phyloP scores from a whole-genome alignment of 768 basidiomycete genomes.

The Suillus americanus region DNA sequence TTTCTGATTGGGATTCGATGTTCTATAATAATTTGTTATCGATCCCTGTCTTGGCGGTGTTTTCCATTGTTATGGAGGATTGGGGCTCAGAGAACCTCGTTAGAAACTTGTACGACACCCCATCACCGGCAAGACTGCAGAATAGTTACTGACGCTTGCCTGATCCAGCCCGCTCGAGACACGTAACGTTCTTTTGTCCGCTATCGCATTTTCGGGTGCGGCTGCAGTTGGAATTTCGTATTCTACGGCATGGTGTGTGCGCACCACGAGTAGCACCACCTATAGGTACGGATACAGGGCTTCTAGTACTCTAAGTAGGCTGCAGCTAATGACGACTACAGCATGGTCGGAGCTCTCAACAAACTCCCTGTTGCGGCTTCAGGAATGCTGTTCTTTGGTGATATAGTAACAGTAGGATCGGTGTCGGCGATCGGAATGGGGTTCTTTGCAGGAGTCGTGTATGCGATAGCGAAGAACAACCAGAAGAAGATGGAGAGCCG shows the following conservation, averaged over 20 bases:
- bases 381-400: slow-evolving; percentile 98
- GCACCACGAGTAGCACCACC: slow-evolving; percentile 96
- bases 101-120: slow-evolving; percentile 81
- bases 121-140: not conserved
- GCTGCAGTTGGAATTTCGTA: slow-evolving; percentile 98
- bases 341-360: slow-evolving; percentile 97
- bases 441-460: slow-evolving; percentile 89
- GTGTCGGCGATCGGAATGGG: slow-evolving; percentile 86
- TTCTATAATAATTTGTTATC: slow-evolving; percentile 97
- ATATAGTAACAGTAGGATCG: slow-evolving; percentile 83
- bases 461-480: slow-evolving; percentile 93
- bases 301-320: not conserved
- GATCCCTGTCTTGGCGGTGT: slow-evolving; percentile 83
- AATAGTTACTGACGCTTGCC: slow-evolving; percentile 6
- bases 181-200: slow-evolving; percentile 73
- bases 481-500: slow-evolving; percentile 77
- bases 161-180: slow-evolving; percentile 73
- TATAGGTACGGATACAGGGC: slow-evolving; percentile 63
- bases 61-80: slow-evolving; percentile 84
- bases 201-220: slow-evolving; percentile 96
- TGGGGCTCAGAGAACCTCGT: slow-evolving; percentile 80
- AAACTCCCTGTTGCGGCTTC: slow-evolving; percentile 98
- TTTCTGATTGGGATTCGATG: slow-evolving; percentile 99
- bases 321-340: slow-evolving; percentile 28
- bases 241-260: slow-evolving; percentile 98